Evolutionary conservation across 192 early-diverging fungal species (phyloP).

Genomic region (Pilobolus umbonatus): DNA sequence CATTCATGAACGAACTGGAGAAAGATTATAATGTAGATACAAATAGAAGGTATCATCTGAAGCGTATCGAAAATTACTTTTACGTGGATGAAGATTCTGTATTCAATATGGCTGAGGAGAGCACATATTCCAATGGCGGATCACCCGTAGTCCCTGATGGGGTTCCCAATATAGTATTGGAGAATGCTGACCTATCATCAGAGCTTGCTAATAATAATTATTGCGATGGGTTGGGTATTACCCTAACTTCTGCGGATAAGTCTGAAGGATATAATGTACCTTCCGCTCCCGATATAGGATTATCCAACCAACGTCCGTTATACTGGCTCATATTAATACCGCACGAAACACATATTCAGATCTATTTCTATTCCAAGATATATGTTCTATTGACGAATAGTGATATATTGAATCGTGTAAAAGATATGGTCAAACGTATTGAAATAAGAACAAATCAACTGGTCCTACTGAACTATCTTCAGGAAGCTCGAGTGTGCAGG

Average conservation of each 20-base stretch:
- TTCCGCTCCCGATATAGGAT: background rate
- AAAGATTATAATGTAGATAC: background rate
- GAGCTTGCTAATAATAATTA: background rate
- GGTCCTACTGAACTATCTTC: conserved; percentile 55
- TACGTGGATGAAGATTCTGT: conserved; percentile 20
- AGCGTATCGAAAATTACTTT: conserved; percentile 9
- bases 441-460: conserved; percentile 61
- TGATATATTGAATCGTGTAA: conserved; percentile 45
- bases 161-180: background rate
- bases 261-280: background rate
- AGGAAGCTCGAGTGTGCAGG: conserved; percentile 60
- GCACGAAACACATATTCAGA: conserved; percentile 43
- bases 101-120: conserved; percentile 12
- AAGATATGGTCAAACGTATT: conserved; percentile 44
- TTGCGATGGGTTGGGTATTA: conserved; percentile 29
- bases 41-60: conserved; percentile 5
- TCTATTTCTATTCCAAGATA: conserved; percentile 65
- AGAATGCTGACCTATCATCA: background rate
- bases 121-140: background rate
- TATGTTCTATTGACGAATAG: conserved; percentile 40
- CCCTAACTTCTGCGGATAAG: background rate
- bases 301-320: conserved; percentile 11
- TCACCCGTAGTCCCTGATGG: background rate
- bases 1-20: conserved; percentile 23
- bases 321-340: conserved; percentile 66